phyloP scores from a whole-genome alignment of 148 eudicot species.

The Linanthus parryae region DNA sequence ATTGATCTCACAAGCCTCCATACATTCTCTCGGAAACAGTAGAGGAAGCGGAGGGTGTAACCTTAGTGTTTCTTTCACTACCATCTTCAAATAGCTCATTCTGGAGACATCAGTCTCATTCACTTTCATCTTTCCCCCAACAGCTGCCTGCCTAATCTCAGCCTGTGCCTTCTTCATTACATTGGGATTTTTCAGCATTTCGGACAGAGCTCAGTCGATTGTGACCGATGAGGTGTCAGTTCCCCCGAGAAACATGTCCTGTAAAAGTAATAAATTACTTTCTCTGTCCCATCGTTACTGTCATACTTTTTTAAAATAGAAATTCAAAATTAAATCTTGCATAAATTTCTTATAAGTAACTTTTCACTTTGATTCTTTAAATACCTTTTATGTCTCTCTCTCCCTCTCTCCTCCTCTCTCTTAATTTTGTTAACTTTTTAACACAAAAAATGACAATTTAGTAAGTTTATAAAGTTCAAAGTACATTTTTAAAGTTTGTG shows the following conservation, averaged over 20 bases:
- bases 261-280: too few relatives aligned
- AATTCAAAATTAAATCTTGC: too few relatives aligned
- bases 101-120: constrained; percentile 50
- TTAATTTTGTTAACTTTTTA: too few relatives aligned
- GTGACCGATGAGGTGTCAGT: constrained; percentile 56
- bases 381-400: too few relatives aligned
- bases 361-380: too few relatives aligned
- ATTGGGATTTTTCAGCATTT: constrained; percentile 43
- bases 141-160: constrained; percentile 32
- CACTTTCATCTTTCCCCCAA: constrained; percentile 32
- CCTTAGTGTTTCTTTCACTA: constrained; percentile 39
- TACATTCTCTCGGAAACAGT: constrained; percentile 35
- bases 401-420: too few relatives aligned
- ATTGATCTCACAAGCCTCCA: constrained; percentile 26
- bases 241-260: constrained; percentile 71
- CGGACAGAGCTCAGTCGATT: constrained; percentile 50
- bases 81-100: constrained; percentile 33
- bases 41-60: constrained; percentile 40
- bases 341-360: too few relatives aligned
- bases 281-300: too few relatives aligned
- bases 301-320: too few relatives aligned
- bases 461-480: too few relatives aligned
- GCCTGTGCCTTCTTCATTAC: constrained; percentile 35
- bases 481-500: too few relatives aligned
- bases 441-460: too few relatives aligned